These are phyloP conservation scores for Spergularia azorica DNA, from an alignment of 179 eudicot species.

Conservation along the genomic window DNA sequence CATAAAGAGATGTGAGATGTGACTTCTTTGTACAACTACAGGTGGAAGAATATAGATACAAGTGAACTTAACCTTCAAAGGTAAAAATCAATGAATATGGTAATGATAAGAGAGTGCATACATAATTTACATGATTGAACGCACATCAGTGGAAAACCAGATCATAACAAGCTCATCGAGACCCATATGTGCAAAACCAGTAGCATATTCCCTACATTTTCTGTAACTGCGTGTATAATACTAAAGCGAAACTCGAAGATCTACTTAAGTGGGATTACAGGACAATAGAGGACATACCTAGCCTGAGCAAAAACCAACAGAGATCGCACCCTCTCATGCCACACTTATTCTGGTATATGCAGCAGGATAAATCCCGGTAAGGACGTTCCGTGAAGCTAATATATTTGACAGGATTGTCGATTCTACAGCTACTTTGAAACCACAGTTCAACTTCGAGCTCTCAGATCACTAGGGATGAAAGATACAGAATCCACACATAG, in stretches of 20 bases:
- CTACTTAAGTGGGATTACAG: conserved; percentile 30
- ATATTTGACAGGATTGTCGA: conserved; percentile 24
- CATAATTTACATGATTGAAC: conserved; percentile 31
- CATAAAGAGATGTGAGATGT: no score
- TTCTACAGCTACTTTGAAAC: conserved; percentile 36
- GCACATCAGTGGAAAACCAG: conserved; percentile 13
- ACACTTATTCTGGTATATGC: conserved; percentile 8
- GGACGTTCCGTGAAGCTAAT: conserved; percentile 15
- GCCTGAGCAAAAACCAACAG: conserved; percentile 11
- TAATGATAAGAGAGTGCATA: conserved; percentile 13
- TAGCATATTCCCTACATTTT: conserved; percentile 18
- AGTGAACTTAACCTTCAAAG: no score
- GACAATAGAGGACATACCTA: conserved; percentile 12
- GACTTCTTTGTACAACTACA: no score
- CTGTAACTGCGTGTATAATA: conserved; percentile 11
- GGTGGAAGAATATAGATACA: no score
- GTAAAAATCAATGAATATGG: conserved; percentile 1
- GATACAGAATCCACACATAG: conserved; percentile 92
- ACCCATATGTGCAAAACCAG: conserved; percentile 24
- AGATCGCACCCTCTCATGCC: conserved; percentile 13
- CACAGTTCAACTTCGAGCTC: conserved; percentile 42
- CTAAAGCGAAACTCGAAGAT: conserved; percentile 6
- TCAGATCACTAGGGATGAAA: conserved; percentile 66
- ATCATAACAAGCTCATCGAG: conserved; percentile 28
- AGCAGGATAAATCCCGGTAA: conserved; percentile 1